Evolutionary conservation across 2,329 filamentous ascomycete species (phyloP).

Genomic region (Sporothrix curviconia): DNA sequence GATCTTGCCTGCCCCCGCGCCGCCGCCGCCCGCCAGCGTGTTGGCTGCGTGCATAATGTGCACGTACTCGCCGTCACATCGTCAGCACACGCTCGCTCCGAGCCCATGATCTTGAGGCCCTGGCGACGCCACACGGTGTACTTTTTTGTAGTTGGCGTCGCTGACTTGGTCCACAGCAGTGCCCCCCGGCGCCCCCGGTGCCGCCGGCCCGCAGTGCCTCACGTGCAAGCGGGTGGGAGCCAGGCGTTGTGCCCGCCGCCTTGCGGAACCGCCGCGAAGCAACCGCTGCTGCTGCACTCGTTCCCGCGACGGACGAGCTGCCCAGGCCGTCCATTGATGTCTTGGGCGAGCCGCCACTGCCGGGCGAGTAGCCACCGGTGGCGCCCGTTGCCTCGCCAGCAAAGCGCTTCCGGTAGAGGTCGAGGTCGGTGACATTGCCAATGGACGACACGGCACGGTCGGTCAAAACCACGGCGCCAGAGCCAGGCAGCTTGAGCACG

Average conservation of each 20-base stretch:
- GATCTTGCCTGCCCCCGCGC: constrained; percentile 63
- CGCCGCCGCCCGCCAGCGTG: constrained; percentile 49
- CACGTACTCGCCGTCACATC: constrained; percentile 79
- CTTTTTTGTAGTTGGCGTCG: constrained; percentile 59
- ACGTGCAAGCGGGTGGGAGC: constrained; percentile 60
- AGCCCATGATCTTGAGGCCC: constrained; percentile 70
- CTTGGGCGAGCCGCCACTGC: constrained; percentile 58
- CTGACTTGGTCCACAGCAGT: constrained; percentile 41
- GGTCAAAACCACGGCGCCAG: constrained; percentile 66
- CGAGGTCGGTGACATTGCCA: constrained; percentile 66
- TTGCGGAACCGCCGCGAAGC: constrained; percentile 17
- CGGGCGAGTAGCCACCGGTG: constrained; percentile 5
- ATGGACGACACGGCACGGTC: constrained; percentile 76
- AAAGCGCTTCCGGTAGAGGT: constrained; percentile 68
- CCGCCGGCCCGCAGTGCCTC: constrained; percentile 33
- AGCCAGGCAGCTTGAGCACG: constrained; percentile 69
- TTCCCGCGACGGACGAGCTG: constrained; percentile 33
- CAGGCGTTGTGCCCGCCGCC: constrained; percentile 32
- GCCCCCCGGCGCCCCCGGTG: constrained; percentile 45
- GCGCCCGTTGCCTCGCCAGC: constrained; percentile 54
- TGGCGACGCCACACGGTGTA: constrained; percentile 79
- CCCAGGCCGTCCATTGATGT: constrained; percentile 46
- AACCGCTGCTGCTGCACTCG: constrained; percentile 31
- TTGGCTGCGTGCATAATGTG: constrained; percentile 68
- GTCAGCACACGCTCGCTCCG: constrained; percentile 69